Base-by-base conservation (phyloP, 2,329 filamentous ascomycete genomes). In the Neofusicoccum sp. region DNA sequence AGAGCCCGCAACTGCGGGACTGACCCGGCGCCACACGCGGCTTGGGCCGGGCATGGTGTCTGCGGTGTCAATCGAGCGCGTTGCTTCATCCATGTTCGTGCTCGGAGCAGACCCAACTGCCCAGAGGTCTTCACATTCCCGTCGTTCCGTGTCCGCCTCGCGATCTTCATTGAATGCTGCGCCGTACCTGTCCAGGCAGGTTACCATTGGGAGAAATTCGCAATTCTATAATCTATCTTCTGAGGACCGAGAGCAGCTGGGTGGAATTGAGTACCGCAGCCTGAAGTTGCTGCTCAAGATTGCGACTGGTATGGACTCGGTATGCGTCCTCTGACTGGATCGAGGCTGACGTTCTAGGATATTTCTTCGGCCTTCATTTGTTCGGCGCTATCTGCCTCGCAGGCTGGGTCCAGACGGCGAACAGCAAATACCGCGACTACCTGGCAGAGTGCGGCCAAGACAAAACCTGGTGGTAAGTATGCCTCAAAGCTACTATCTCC, bases 241-340 rank as follows among this genome's bases (percentile, higher is more conserved):
- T 0, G 66, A 76, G 16, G 79, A 80, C 48, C 71, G 77, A 4
- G 79, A 83, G 62, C 71, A 74, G n/a, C 71, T 85, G 0, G 82
- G 83, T 1, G 83, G 83, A 0, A 80, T 84, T 39, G 83, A 84
- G 67, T 85, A 85, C 47, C 77, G 81, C 0, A 80, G 77, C 36
- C 69, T 85, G 36, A 82, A 81, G 66, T 66, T 84, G 1, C 68
- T 85, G 11, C 67, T 84, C 14, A 82, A 82, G 65, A 80, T 84
- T 63, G 74, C 78, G 0, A 65, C 73, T 34, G 71, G 79, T 81
- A 67, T 28, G 56, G 58, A n/a, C 54, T 50, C 52, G 64, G 71
- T n/a, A n/a, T n/a, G n/a, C 44, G 39, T 62, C 39, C 48, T 64
- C 34, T 48, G 58, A 14, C 43, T 79, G 28, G 33, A 56, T 4